Evolutionary conservation across 2,329 filamentous ascomycete genomes (phyloP).

Genomic region (Aspergillus thermomutatus): DNA sequence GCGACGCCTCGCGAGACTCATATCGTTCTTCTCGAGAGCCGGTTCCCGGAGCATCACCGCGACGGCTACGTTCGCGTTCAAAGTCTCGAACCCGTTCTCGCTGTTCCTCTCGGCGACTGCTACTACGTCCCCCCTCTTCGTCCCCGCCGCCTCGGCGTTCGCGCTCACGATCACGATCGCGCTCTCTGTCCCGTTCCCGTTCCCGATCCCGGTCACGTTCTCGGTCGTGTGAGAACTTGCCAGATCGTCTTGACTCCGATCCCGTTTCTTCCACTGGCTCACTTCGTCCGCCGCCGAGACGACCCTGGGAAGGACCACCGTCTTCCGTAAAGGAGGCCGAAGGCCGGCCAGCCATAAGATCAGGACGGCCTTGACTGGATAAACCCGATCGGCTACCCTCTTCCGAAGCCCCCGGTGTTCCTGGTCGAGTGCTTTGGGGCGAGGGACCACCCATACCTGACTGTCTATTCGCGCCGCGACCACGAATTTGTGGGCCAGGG

Average conservation of each 20-base stretch:
- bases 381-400: conserved; percentile 15
- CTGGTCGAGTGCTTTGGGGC: conserved; percentile 30
- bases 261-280: conserved; percentile 35
- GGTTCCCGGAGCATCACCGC: conserved; percentile 26
- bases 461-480: conserved; percentile 39
- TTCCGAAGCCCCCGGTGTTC: conserved; percentile 27
- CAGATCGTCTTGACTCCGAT: conserved; percentile 30
- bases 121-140: conserved; percentile 21
- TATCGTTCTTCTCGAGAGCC: conserved; percentile 22
- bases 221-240: conserved; percentile 21
- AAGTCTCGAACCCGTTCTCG: conserved; percentile 32
- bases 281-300: conserved; percentile 26
- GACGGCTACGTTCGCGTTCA: conserved; percentile 34
- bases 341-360: conserved; percentile 31
- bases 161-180: conserved; percentile 25
- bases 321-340: conserved; percentile 21
- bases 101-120: conserved; percentile 34
- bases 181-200: conserved; percentile 18
- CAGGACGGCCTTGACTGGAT: conserved; percentile 26
- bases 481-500: conserved; percentile 37
- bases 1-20: conserved; percentile 29
- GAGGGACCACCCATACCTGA: conserved; percentile 29
- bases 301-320: conserved; percentile 26
- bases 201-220: conserved; percentile 32
- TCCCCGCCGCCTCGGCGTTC: conserved; percentile 29